Conservation (phyloP, 257 asterid species). For the Salvia splendens region DNA sequence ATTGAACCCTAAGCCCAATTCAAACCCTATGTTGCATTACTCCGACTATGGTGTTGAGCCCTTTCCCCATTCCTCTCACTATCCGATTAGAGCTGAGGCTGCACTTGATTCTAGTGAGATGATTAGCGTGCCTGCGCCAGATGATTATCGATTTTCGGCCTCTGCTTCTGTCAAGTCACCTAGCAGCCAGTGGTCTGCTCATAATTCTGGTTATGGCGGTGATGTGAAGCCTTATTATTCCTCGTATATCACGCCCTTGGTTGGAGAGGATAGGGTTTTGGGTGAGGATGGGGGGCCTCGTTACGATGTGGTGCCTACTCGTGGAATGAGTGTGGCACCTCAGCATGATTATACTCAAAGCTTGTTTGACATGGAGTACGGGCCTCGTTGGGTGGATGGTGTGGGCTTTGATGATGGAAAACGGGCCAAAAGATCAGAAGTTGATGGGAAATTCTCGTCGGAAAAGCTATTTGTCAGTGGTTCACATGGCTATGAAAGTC, state of each 20-base stretch:
- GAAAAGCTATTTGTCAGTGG: slow-evolving; percentile 44
- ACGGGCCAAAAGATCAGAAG: slow-evolving; percentile 45
- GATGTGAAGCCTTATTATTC: slow-evolving; percentile 54
- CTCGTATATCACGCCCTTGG: slow-evolving; percentile 46
- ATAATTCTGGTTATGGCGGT: slow-evolving; percentile 44
- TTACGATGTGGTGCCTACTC: slow-evolving; percentile 41
- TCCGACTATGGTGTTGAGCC: slow-evolving; percentile 43
- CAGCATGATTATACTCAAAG: slow-evolving; percentile 57
- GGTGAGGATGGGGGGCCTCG: slow-evolving; percentile 39
- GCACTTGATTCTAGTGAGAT: slow-evolving; percentile 46
- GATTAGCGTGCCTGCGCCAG: slow-evolving; percentile 16
- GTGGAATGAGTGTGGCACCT: slow-evolving; percentile 46
- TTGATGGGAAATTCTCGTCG: slow-evolving; percentile 38
- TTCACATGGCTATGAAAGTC: slow-evolving; percentile 40
- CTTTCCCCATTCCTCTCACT: slow-evolving; percentile 41
- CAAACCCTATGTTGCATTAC: slow-evolving; percentile 50
- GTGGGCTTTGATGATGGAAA: slow-evolving; percentile 52
- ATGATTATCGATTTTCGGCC: slow-evolving; percentile 45
- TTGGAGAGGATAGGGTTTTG: slow-evolving; percentile 41
- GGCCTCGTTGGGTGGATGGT: slow-evolving; percentile 49
- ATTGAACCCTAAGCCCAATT: slow-evolving; percentile 51
- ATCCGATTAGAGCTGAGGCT: not conserved
- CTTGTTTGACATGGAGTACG: slow-evolving; percentile 60
- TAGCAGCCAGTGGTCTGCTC: not conserved
- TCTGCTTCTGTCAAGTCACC: slow-evolving; percentile 29